Percentiles rank a stretch among this genome's conserved stretches.
Conservation (phyloP, 2,329 filamentous ascomycete genomes). For the Neophaeococcomyces mojaviensis region DNA sequence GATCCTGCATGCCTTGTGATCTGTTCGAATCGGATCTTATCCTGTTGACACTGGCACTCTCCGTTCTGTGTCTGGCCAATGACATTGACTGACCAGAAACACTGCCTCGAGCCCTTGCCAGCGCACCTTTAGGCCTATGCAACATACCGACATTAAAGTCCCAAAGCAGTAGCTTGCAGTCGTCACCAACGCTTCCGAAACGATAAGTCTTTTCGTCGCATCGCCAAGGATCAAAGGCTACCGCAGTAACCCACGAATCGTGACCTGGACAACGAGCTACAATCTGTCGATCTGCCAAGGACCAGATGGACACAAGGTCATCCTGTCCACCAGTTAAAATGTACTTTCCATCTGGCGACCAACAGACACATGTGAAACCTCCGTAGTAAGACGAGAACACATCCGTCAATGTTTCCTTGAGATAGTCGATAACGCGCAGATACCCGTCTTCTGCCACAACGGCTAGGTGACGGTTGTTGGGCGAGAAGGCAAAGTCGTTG, state of each 20-base stretch:
- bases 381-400: conserved; percentile 90
- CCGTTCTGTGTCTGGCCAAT: conserved; percentile 54
- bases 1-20: conserved; percentile 23
- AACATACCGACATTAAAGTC: conserved; percentile 98
- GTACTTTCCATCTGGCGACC: conserved; percentile 96
- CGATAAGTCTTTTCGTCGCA: conserved; percentile 94
- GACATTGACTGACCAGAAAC: conserved; percentile 37
- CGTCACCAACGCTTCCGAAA: conserved; percentile 92
- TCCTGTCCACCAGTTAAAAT: conserved; percentile 93
- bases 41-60: conserved; percentile 50
- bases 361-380: conserved; percentile 84
- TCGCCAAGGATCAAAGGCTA: conserved; percentile 94
- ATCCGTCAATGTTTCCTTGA: conserved; percentile 80
- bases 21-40: conserved; percentile 65
- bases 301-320: conserved; percentile 95
- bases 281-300: conserved; percentile 69
- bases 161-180: conserved; percentile 85
- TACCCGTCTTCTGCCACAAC: conserved; percentile 88
- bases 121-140: conserved; percentile 67
- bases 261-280: conserved; percentile 92
- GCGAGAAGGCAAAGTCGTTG: conserved; percentile 86
- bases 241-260: conserved; percentile 87
- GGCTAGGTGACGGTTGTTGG: conserved; percentile 77
- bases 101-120: conserved; percentile 36
- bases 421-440: conserved; percentile 81